These are phyloP conservation scores for Phaeosphaeria sp. DNA, from an alignment of 2,329 filamentous ascomycete species.

Conservation along the genomic window DNA sequence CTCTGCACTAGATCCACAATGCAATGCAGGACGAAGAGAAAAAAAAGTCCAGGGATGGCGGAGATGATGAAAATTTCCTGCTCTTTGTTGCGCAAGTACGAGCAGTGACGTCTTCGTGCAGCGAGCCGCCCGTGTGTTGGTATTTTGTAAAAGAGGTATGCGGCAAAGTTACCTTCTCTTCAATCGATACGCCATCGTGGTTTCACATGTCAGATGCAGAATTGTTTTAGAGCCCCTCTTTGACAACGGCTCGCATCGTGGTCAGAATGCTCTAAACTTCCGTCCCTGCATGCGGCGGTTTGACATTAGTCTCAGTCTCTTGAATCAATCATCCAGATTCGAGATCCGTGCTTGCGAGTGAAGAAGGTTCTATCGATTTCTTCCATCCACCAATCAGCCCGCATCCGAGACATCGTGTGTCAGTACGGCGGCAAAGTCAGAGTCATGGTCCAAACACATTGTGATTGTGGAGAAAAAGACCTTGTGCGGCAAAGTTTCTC, in stretches of 20 bases:
- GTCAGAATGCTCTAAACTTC: not conserved
- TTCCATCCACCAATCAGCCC: slow-evolving; percentile 9
- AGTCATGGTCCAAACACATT: not conserved
- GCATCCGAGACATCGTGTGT: not conserved
- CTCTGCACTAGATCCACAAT: not conserved
- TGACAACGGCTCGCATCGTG: not conserved
- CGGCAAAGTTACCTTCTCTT: not conserved
- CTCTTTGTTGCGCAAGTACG: not conserved
- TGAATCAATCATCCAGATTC: not conserved
- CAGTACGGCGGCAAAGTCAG: not conserved
- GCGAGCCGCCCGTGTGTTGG: not conserved
- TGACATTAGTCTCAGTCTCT: not conserved
- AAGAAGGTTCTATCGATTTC: not conserved
- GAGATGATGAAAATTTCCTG: not conserved
- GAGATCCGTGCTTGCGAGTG: not conserved
- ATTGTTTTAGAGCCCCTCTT: not conserved
- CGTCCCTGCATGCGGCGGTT: slow-evolving; percentile 2
- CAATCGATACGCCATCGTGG: not conserved
- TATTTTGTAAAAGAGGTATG: not conserved
- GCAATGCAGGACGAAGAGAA: not conserved
- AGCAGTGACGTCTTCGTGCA: not conserved
- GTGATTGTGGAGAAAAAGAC: not conserved
- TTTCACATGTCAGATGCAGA: not conserved
- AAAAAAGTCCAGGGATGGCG: not conserved
- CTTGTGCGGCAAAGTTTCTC: slow-evolving; percentile 2